Evolutionary conservation across 192 early-diverging fungal species (phyloP).

Genomic region (Phycomyces nitens): DNA sequence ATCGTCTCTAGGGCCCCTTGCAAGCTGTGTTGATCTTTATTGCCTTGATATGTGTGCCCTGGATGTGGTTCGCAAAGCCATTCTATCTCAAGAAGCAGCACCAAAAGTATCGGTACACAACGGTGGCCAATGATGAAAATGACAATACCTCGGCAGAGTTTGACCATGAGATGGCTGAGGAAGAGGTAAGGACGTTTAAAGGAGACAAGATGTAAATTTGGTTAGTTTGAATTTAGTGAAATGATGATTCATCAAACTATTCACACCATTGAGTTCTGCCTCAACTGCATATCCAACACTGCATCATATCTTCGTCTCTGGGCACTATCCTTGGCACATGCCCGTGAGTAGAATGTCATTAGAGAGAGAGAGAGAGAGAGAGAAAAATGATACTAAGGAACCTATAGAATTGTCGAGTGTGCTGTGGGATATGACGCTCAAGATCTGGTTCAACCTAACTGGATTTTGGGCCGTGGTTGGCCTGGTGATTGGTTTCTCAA

Average conservation of each 20-base stretch:
- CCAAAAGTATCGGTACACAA: slow-evolving; percentile 69
- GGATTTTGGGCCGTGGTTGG: slow-evolving; percentile 60
- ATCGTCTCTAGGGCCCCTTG: slow-evolving; percentile 43
- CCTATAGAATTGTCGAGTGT: slow-evolving; percentile 83
- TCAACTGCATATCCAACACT: slow-evolving; percentile 95
- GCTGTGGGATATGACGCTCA: slow-evolving; percentile 90
- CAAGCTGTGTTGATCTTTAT: slow-evolving; percentile 80
- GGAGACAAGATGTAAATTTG: slow-evolving; percentile 3
- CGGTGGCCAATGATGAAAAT: slow-evolving; percentile 41
- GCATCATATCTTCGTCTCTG: slow-evolving; percentile 98
- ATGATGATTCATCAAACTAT: slow-evolving; percentile 96
- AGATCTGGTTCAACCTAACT: slow-evolving; percentile 46
- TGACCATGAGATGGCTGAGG: slow-evolving; percentile 52
- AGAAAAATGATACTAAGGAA: too few species aligned
- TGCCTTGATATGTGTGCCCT: slow-evolving; percentile 91
- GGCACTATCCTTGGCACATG: slow-evolving; percentile 97
- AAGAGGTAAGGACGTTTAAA: neutral
- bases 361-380: too few species aligned
- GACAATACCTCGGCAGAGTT: slow-evolving; percentile 34
- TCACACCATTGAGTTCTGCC: slow-evolving; percentile 98
- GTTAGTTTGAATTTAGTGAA: slow-evolving; percentile 93
- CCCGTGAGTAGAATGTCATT: slow-evolving; percentile 51
- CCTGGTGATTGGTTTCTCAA: slow-evolving; percentile 71
- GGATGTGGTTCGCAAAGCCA: slow-evolving; percentile 96
- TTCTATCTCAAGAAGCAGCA: slow-evolving; percentile 82